Percentiles rank a stretch among this genome's conserved stretches.
These are phyloP conservation scores for Ascochyta fabae DNA, from an alignment of 2,329 filamentous ascomycete genomes.

Conservation along the genomic window DNA sequence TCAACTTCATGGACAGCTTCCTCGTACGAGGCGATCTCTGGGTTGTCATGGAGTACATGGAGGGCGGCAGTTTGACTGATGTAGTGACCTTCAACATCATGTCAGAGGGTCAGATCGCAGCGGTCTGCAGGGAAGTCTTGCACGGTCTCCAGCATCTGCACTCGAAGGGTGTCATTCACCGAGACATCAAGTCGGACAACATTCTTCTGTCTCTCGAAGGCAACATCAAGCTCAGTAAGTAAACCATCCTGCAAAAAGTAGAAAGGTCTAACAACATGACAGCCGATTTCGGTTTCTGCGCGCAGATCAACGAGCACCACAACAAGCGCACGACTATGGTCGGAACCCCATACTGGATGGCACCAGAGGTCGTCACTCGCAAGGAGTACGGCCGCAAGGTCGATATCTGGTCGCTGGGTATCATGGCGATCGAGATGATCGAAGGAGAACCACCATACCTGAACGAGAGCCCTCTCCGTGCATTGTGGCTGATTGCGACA, in stretches of 20 bases:
- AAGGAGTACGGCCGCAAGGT: constrained; percentile 99
- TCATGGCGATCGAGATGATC: constrained; percentile 99
- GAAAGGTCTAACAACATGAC: constrained; percentile 13
- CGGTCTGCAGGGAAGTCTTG: constrained; percentile 90
- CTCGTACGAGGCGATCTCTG: constrained; percentile 88
- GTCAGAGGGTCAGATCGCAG: constrained; percentile 96
- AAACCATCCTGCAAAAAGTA: neutral
- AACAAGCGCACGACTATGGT: constrained; percentile 99
- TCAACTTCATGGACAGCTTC: constrained; percentile 99
- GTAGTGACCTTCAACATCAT: constrained; percentile 99
- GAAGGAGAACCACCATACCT: constrained; percentile 97
- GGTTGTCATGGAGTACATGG: constrained; percentile 99
- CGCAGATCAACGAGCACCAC: constrained; percentile 95
- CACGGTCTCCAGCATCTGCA: constrained; percentile 93
- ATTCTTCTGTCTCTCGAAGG: constrained; percentile 92
- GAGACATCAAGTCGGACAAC: constrained; percentile 99
- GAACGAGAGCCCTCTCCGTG: constrained; percentile 90
- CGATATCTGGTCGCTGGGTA: constrained; percentile 97
- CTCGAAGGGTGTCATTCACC: constrained; percentile 96
- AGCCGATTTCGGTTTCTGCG: constrained; percentile 99
- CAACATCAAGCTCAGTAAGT: constrained; percentile 94
- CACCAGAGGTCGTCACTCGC: constrained; percentile 93
- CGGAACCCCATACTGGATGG: constrained; percentile 99
- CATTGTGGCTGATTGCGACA: constrained; percentile 94
- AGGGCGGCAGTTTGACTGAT: constrained; percentile 95